Evolutionary conservation across 371 early-diverging fungal species (phyloP).

Genomic region (Mortierella sp.): DNA sequence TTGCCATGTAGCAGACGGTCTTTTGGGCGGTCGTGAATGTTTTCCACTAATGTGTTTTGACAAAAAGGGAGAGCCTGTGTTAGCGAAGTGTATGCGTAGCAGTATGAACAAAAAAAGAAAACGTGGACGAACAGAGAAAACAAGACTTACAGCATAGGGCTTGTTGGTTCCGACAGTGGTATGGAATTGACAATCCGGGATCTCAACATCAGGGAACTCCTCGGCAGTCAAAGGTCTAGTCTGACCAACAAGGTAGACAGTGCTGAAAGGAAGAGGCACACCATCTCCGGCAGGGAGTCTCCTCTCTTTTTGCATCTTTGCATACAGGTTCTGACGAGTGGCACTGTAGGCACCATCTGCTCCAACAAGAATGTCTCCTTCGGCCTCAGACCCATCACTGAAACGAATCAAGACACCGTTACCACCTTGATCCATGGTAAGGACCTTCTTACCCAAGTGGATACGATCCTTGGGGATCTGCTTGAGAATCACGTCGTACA

Average conservation of each 20-base stretch:
- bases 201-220: constrained; percentile 27
- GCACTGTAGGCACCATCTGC: constrained; percentile 47
- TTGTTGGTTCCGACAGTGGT: constrained; percentile 34
- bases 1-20: constrained; percentile 37
- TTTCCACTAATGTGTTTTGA: constrained; percentile 28
- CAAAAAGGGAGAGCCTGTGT: neutral
- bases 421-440: constrained; percentile 32
- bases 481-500: constrained; percentile 19
- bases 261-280: constrained; percentile 32
- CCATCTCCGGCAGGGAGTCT: constrained; percentile 26
- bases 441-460: constrained; percentile 33
- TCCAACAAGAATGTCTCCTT: constrained; percentile 42
- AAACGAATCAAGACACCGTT: constrained; percentile 38
- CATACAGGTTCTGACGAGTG: constrained; percentile 34
- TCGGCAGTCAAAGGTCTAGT: constrained; percentile 30
- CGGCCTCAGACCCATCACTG: constrained; percentile 29
- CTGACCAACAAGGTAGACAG: constrained; percentile 40
- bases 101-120: neutral
- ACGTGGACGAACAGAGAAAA: neutral
- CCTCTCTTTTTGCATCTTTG: constrained; percentile 15
- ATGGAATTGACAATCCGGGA: constrained; percentile 38
- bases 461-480: constrained; percentile 30
- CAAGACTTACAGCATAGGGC: constrained; percentile 34
- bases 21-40: constrained; percentile 40
- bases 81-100: neutral